Base-by-base conservation (phyloP, 1,139 yeast genomes). In the Magnusiomyces tetraspermus region DNA sequence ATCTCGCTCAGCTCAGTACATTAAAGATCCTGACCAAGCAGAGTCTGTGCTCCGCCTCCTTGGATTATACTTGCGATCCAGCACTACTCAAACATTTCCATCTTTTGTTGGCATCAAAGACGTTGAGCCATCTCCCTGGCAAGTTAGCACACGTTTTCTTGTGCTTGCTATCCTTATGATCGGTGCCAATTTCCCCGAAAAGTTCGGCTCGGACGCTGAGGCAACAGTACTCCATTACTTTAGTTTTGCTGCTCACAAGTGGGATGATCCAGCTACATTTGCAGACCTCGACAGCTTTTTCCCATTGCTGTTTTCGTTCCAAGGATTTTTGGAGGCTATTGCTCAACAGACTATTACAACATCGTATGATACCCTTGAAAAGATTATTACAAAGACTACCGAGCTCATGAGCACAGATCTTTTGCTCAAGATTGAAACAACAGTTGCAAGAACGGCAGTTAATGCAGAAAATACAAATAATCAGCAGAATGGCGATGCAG, bases 21-120 rank as follows among this genome's bases (percentile, higher is more conserved):
- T 79, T 11, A 63, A 71, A 55, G 72, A 73, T 50, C 63, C 67
- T 22, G 65, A 63, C 4, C 82, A 82, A 54, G 89, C 85, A 1
- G 65, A 68, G 17, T 64, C 72, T 10, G 67, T 87, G 33, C 64
- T 83, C 36, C 68, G 73, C 13, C 78, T 82, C 54, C 72, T 89
- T 48, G 67, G 78, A 3, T 68, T 74, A 6, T 86, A 85, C 61
- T 74, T 88, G 48, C 61, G 77, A 51, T 86, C 80, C 55, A 71
- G 82, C 19, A 80, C 84, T 1, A 68, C 68, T 36, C 90, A 83
- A 62, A 67, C 56, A 63, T 80, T 66, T 68, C 75, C 67, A 66
- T 68, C 63, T 61, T 75, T 65, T 13, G 72, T 82, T 65, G 57
- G 71, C 53, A 63, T 75, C 63, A 66, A 79, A 38, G 72, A 68